Base-by-base conservation (phyloP, 176 grass and related monocot species). In the Ampelocalamus luodianensis region DNA sequence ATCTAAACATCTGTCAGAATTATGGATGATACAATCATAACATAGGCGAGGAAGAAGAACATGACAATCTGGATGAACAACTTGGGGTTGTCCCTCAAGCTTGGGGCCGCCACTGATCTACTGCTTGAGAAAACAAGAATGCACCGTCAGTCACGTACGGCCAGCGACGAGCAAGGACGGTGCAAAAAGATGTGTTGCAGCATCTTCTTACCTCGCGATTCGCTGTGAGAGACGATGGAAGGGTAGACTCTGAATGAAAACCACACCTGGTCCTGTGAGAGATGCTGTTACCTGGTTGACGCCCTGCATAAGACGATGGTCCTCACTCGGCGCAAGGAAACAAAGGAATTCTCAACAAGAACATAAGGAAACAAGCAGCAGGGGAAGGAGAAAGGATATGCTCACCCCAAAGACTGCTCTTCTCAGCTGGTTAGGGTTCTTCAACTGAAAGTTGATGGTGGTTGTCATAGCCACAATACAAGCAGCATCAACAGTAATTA, bases 1-100 rank as follows among this genome's bases (percentile, higher is more conserved):
- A 78, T 74, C 92, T 99, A 94, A 85, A 95, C 90, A 88, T 99
- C 93, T 3, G 96, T 96, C 84, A 99, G 86, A 86, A 96, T 92
- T 90, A 99, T 91, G 9, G 96, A 99, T 46, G 93, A 99, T 87
- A 99, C 86, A 90, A 99, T 99, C 93, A 99, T 91, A 37, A 99
- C 86, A 82, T 96, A 99, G 2, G 96, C 93, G 15, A 96, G 75
- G 81, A 96, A 95, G 87, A 99, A 99, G 81, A 99, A 96, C 76
- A 99, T 82, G 38, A 85, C 86, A 14, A 99, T 92, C 85, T 99
- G 96, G 87, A 99, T 86, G 80, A 99, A 89, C 80, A 99, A 96
- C 91, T 89, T 99, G 36, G 96, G 93, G 60, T 99, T 96, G 24
- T 99, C 93, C 72, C 96, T 90, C 90, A 99, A 88, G 84, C 93